A percentile compares a stretch with the other conserved stretches of the same genome.
Conservation (phyloP, 192 early-diverging fungal species). For the Coemansia sp. region DNA sequence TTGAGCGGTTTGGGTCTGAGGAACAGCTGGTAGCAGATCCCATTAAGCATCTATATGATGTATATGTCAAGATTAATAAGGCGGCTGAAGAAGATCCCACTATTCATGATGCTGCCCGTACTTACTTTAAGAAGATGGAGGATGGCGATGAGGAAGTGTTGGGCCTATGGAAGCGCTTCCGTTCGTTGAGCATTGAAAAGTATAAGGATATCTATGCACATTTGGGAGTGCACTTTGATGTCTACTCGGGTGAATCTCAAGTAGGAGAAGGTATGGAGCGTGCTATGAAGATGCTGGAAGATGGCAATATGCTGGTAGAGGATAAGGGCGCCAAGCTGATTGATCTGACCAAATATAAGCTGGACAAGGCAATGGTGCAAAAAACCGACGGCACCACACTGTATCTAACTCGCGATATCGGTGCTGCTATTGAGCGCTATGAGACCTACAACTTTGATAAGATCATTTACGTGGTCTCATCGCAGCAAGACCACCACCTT, state of each 20-base stretch:
- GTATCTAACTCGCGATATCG: conserved; percentile 96
- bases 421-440: conserved; percentile 88
- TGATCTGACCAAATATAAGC: conserved; percentile 79
- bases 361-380: conserved; percentile 77
- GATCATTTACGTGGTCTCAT: too few species aligned
- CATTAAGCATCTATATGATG: conserved; percentile 88
- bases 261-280: conserved; percentile 69
- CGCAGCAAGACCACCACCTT: too few species aligned
- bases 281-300: conserved; percentile 69
- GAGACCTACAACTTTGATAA: conserved; percentile 86
- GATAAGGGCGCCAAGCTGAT: conserved; percentile 85
- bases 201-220: conserved; percentile 90
- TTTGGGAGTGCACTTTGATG: conserved; percentile 88
- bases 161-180: conserved; percentile 83
- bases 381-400: conserved; percentile 91
- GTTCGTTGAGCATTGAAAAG: conserved; percentile 84
- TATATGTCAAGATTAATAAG: conserved; percentile 74
- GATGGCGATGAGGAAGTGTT: conserved; percentile 81
- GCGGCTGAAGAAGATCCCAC: conserved; percentile 18
- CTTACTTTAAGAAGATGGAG: conserved; percentile 94
- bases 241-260: conserved; percentile 95
- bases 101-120: conserved; percentile 81
- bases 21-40: conserved; percentile 75
- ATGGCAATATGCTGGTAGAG: conserved; percentile 64
- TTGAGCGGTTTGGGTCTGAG: conserved; percentile 75